A percentile compares a stretch with the other conserved stretches of the same genome.
phyloP scores from a whole-genome alignment of 129 eudicot genomes.

The Flaveria linearis region DNA sequence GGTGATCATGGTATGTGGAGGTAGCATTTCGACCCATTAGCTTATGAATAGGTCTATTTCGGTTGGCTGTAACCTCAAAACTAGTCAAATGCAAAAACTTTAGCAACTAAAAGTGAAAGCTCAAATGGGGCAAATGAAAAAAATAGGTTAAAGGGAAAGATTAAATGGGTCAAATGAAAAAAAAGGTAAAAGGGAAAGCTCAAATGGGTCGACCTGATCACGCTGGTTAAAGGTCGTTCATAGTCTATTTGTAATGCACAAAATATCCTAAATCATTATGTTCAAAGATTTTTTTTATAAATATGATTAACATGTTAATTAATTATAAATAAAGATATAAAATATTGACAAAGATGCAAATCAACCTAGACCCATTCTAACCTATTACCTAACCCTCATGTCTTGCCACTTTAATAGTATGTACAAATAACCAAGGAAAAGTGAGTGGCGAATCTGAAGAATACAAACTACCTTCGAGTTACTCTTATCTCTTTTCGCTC shows the following conservation, averaged over 20 bases:
- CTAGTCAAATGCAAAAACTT: not conserved
- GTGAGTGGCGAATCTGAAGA: not conserved
- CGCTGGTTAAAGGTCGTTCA: not conserved
- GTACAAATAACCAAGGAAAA: not conserved
- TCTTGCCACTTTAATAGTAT: not conserved
- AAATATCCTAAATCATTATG: not conserved
- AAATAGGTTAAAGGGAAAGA: not conserved
- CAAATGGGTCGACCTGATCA: not conserved
- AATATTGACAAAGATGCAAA: not conserved
- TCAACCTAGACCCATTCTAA: not conserved
- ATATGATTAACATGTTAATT: not conserved
- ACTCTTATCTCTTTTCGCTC: constrained; percentile 75
- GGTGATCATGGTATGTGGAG: not conserved
- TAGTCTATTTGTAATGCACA: not conserved
- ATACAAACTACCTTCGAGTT: constrained; percentile 57
- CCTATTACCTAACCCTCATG: not conserved
- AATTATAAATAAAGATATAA: not conserved
- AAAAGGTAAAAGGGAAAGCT: not conserved
- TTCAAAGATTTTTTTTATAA: not conserved
- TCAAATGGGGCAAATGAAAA: not conserved
- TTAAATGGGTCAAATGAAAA: not conserved
- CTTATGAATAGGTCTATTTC: not conserved
- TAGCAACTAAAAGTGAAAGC: too few relatives aligned
- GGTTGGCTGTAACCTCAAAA: not conserved
- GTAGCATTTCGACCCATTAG: not conserved